Evolutionary conservation across 768 basidiomycete species (phyloP).

Genomic region (Mycena rosella): DNA sequence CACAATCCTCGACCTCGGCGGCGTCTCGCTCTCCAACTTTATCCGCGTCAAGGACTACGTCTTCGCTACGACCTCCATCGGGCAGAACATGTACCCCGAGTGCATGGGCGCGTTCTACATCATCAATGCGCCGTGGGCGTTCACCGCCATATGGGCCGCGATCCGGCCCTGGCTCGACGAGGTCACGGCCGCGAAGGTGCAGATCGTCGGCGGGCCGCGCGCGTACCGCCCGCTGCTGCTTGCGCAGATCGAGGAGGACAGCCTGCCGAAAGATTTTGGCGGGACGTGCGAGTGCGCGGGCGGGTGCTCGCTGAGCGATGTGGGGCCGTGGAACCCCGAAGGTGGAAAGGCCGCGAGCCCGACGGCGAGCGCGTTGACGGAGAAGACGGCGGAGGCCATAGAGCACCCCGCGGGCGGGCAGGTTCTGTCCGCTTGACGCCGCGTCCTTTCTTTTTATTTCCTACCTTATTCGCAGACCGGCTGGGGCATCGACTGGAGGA

Average conservation of each 20-base stretch:
- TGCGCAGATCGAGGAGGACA: conserved; percentile 85
- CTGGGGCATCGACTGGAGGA: no score
- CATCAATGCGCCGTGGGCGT: conserved; percentile 96
- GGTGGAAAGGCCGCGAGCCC: conserved; percentile 13
- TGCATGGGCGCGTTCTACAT: conserved; percentile 98
- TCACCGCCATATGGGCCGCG: conserved; percentile 88
- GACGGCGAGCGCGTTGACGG: conserved; percentile 17
- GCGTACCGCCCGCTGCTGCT: conserved; percentile 80
- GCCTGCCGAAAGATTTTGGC: conserved; percentile 88
- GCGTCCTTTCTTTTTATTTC: not conserved
- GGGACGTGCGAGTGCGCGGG: conserved; percentile 82
- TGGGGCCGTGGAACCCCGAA: conserved; percentile 32
- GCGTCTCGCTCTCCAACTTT: conserved; percentile 80
- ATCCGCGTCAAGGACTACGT: conserved; percentile 96
- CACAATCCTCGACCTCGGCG: conserved; percentile 94
- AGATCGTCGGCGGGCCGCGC: conserved; percentile 73
- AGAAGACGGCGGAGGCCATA: conserved; percentile 17
- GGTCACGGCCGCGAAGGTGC: conserved; percentile 95
- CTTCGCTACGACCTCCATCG: conserved; percentile 77
- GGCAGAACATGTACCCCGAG: conserved; percentile 94
- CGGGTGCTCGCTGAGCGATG: conserved; percentile 81
- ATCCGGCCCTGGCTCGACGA: conserved; percentile 96
- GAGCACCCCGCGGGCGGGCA: conserved; percentile 18
- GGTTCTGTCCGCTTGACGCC: conserved; percentile 20
- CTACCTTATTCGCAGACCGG: conserved; percentile 1